A percentile compares a stretch with the other conserved stretches of the same genome.
phyloP scores from a whole-genome alignment of 495 filamentous ascomycete genomes.

The Letharia columbiana region DNA sequence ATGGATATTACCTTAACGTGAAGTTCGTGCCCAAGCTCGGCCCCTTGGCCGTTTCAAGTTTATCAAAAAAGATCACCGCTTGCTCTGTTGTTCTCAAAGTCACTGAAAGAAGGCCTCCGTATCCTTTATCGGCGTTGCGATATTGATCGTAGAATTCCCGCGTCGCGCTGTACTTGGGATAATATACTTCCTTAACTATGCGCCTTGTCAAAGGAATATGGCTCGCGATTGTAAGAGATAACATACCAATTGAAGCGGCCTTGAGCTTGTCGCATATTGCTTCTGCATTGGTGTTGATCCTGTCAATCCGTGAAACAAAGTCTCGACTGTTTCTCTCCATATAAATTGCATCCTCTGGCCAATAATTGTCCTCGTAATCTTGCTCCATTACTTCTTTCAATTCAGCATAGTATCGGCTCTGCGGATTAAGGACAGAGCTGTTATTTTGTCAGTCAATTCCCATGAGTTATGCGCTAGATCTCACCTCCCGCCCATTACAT shows the following conservation, averaged over 20 bases:
- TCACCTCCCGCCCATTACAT: slow-evolving; percentile 88
- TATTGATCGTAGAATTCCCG: slow-evolving; percentile 66
- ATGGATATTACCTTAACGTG: slow-evolving; percentile 54
- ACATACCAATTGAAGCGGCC: slow-evolving; percentile 43
- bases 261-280: slow-evolving; percentile 63
- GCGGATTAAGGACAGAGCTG: slow-evolving; percentile 76
- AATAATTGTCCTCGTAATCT: slow-evolving; percentile 82
- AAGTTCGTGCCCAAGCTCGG: slow-evolving; percentile 97
- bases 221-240: background rate
- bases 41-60: slow-evolving; percentile 79
- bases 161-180: slow-evolving; percentile 71
- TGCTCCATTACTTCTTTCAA: slow-evolving; percentile 53
- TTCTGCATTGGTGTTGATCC: slow-evolving; percentile 82
- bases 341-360: slow-evolving; percentile 88
- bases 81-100: slow-evolving; percentile 63
- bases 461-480: slow-evolving; percentile 7
- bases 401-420: slow-evolving; percentile 55
- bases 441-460: slow-evolving; percentile 16
- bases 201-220: slow-evolving; percentile 6
- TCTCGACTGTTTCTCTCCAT: slow-evolving; percentile 94
- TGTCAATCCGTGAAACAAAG: slow-evolving; percentile 72
- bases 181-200: slow-evolving; percentile 72
- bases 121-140: slow-evolving; percentile 68
- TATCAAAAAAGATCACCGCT: slow-evolving; percentile 76
- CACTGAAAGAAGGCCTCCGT: slow-evolving; percentile 81